These are phyloP conservation scores for Penicillium malachiteum DNA, from an alignment of 495 filamentous ascomycete genomes.

Conservation along the genomic window DNA sequence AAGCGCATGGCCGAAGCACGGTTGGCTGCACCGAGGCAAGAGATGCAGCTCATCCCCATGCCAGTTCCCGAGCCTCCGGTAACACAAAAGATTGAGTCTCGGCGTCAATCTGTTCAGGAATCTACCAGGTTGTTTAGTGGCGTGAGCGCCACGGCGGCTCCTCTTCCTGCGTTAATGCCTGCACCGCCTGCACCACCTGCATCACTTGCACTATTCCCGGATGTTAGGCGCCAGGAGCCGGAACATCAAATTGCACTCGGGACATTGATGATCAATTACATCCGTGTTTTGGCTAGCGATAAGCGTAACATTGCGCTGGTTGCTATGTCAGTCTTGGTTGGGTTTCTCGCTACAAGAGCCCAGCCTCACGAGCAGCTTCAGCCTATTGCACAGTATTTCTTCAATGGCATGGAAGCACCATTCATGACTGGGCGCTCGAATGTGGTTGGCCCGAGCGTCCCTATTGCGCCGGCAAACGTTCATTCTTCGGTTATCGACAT, in stretches of 20 bases:
- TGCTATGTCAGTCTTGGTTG: conserved; percentile 57
- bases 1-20: conserved; percentile 33
- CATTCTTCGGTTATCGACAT: neutral
- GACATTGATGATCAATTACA: conserved; percentile 65
- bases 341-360: conserved; percentile 48
- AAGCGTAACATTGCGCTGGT: conserved; percentile 68
- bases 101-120: neutral
- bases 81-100: neutral
- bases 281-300: conserved; percentile 66
- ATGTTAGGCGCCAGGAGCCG: conserved; percentile 1
- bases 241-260: conserved; percentile 45
- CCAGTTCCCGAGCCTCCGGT: neutral
- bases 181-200: neutral
- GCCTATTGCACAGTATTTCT: conserved; percentile 17
- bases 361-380: conserved; percentile 9
- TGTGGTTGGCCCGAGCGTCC: neutral
- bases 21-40: neutral
- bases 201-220: neutral
- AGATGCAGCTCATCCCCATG: neutral
- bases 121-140: neutral
- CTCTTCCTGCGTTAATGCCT: neutral
- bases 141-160: neutral
- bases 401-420: neutral
- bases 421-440: conserved; percentile 10
- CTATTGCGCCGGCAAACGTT: neutral